Evolutionary conservation across 495 filamentous ascomycete genomes (phyloP).

Genomic region (Penicillium daleae): DNA sequence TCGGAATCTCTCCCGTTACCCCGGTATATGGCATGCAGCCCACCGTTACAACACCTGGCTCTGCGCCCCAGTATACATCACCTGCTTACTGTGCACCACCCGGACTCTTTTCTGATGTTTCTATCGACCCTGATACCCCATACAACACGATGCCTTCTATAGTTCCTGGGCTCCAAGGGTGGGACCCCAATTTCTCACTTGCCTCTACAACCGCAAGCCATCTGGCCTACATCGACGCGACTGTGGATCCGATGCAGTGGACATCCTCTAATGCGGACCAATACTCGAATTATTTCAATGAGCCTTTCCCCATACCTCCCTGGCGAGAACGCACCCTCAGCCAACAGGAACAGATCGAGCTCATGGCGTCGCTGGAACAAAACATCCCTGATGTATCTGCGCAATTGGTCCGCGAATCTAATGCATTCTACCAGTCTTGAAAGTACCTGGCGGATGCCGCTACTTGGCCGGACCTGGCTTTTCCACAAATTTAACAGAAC

Average conservation of each 20-base stretch:
- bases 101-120: slow-evolving; percentile 33
- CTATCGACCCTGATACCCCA: slow-evolving; percentile 47
- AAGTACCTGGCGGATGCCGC: neutral
- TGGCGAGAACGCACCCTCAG: slow-evolving; percentile 66
- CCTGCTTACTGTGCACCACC: slow-evolving; percentile 28
- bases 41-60: slow-evolving; percentile 15
- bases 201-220: slow-evolving; percentile 48
- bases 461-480: neutral
- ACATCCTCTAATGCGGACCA: slow-evolving; percentile 48
- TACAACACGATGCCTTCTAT: slow-evolving; percentile 51
- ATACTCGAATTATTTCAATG: slow-evolving; percentile 55
- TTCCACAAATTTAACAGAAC: neutral
- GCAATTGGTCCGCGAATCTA: slow-evolving; percentile 59
- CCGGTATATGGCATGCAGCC: slow-evolving; percentile 25
- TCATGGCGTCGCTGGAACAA: slow-evolving; percentile 68
- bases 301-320: slow-evolving; percentile 45
- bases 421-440: slow-evolving; percentile 60
- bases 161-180: slow-evolving; percentile 52
- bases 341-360: slow-evolving; percentile 70
- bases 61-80: slow-evolving; percentile 28
- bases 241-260: slow-evolving; percentile 47
- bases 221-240: slow-evolving; percentile 45
- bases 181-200: slow-evolving; percentile 48
- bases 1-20: slow-evolving; percentile 24
- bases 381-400: slow-evolving; percentile 58